Evolutionary conservation across 768 basidiomycete genomes (phyloP).

Genomic region (Pisolithus microcarpus): DNA sequence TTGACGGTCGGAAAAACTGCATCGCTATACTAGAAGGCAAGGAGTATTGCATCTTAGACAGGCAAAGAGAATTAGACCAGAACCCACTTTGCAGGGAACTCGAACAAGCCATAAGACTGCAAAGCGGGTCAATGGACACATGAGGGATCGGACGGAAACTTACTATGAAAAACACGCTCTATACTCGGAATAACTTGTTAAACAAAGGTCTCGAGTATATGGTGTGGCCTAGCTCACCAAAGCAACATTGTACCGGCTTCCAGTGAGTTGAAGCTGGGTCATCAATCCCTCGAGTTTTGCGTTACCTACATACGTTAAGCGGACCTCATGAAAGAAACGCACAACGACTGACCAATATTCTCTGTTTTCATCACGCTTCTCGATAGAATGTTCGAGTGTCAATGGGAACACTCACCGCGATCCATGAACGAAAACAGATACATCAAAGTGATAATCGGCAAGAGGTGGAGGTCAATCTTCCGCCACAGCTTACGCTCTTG

Average conservation of each 20-base stretch:
- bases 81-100: slow-evolving; percentile 58
- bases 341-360: slow-evolving; percentile 40
- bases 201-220: not conserved
- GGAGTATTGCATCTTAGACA: not conserved
- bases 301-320: slow-evolving; percentile 36
- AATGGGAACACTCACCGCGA: slow-evolving; percentile 33
- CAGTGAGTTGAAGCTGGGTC: slow-evolving; percentile 45
- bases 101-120: slow-evolving; percentile 44
- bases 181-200: not conserved
- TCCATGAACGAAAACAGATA: slow-evolving; percentile 59
- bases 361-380: slow-evolving; percentile 34
- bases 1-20: slow-evolving; percentile 57
- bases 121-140: slow-evolving; percentile 31
- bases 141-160: slow-evolving; percentile 14
- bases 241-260: slow-evolving; percentile 60
- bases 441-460: slow-evolving; percentile 51
- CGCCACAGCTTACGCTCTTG: slow-evolving; percentile 47
- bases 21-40: slow-evolving; percentile 28
- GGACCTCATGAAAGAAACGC: not conserved
- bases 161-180: slow-evolving; percentile 72
- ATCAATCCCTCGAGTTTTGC: slow-evolving; percentile 49
- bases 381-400: not conserved
- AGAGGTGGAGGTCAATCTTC: slow-evolving; percentile 49
- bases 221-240: slow-evolving; percentile 34
- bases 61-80: not conserved